phyloP scores from a whole-genome alignment of 2,329 filamentous ascomycete species.

The Trichoderma gracile region DNA sequence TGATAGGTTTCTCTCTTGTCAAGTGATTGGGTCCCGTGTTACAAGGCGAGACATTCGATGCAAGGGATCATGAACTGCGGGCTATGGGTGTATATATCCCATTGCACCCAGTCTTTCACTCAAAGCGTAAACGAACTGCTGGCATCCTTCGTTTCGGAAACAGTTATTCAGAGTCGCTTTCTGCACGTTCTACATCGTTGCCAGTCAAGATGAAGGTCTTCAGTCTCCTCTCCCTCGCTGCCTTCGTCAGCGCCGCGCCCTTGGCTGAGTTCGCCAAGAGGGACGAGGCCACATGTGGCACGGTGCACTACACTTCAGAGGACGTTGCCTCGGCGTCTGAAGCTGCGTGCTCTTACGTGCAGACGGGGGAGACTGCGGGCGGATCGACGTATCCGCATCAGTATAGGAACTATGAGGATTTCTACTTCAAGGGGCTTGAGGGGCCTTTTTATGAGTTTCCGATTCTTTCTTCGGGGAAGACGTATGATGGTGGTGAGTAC shows the following conservation, averaged over 20 bases:
- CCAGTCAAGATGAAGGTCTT: slow-evolving; percentile 33
- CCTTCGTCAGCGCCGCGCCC: slow-evolving; percentile 35
- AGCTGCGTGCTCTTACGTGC: slow-evolving; percentile 34
- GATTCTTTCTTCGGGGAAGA: slow-evolving; percentile 34
- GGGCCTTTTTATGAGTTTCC: slow-evolving; percentile 45
- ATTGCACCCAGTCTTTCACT: not conserved
- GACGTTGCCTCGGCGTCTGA: slow-evolving; percentile 36
- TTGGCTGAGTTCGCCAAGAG: slow-evolving; percentile 25
- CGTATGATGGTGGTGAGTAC: slow-evolving; percentile 39
- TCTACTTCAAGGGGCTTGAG: slow-evolving; percentile 34
- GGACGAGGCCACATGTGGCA: slow-evolving; percentile 35
- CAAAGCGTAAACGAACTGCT: not conserved
- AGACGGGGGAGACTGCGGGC: slow-evolving; percentile 31
- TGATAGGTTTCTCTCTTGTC: no score
- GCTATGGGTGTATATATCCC: not conserved
- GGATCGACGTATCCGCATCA: slow-evolving; percentile 41
- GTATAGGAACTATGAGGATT: slow-evolving; percentile 44
- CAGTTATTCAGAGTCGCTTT: not conserved
- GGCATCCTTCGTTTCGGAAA: not conserved
- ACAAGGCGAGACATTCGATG: not conserved
- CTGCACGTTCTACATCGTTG: not conserved
- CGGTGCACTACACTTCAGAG: slow-evolving; percentile 33
- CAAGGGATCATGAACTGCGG: not conserved
- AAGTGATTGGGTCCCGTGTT: not conserved
- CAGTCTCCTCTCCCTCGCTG: slow-evolving; percentile 35